Conservation (phyloP, 371 early-diverging fungal species). For the Haplosporangium sp. region DNA sequence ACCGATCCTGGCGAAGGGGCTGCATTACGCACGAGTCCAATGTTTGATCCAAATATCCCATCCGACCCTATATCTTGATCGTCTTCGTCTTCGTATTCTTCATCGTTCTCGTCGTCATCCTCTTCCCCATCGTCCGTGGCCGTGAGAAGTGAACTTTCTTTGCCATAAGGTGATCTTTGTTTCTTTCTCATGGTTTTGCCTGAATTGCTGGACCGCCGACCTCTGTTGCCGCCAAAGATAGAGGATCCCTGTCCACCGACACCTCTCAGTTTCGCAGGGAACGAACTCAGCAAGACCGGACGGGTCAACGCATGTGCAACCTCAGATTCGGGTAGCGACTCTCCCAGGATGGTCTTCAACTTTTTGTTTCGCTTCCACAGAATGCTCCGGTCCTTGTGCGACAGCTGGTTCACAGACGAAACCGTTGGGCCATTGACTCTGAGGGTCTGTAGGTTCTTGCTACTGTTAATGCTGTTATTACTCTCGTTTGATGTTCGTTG, state of each 20-base stretch:
- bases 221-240: neutral
- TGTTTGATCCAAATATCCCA: neutral
- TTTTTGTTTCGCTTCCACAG: constrained; percentile 53
- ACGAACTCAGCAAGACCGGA: constrained; percentile 26
- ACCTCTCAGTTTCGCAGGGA: constrained; percentile 3
- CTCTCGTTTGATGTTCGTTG: constrained; percentile 4
- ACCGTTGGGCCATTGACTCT: constrained; percentile 7
- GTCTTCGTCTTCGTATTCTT: constrained; percentile 14
- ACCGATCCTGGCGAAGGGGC: too few species aligned
- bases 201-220: neutral
- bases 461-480: too few species aligned
- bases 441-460: neutral
- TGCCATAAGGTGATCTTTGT: neutral
- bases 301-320: constrained; percentile 41
- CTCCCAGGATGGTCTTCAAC: constrained; percentile 30
- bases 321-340: constrained; percentile 36
- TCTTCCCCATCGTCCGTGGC: neutral
- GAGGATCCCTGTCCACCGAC: neutral
- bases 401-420: constrained; percentile 37
- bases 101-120: neutral
- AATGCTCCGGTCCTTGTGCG: constrained; percentile 25
- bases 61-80: neutral
- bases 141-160: neutral
- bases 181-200: constrained; percentile 4
- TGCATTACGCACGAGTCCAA: neutral